Conservation (phyloP, 495 filamentous ascomycete genomes). For the Aspergillus baeticus region DNA sequence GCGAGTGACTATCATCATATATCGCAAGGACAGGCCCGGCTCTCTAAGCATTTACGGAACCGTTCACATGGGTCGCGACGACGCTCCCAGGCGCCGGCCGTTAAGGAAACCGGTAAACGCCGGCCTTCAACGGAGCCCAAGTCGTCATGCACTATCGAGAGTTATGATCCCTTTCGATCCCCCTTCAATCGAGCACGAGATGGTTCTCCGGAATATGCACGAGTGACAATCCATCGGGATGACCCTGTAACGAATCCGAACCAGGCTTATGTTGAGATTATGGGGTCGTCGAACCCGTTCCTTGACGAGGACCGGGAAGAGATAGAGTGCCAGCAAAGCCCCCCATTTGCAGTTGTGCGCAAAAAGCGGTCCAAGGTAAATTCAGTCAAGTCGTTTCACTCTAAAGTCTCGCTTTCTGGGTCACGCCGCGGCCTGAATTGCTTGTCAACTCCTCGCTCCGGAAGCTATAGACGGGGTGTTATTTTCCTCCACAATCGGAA, state of each 20-base stretch:
- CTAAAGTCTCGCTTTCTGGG: slow-evolving; percentile 42
- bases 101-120: slow-evolving; percentile 30
- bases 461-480: slow-evolving; percentile 73
- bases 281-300: slow-evolving; percentile 25
- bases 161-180: slow-evolving; percentile 84
- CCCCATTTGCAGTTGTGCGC: slow-evolving; percentile 34
- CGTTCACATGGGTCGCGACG: slow-evolving; percentile 42
- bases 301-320: slow-evolving; percentile 22
- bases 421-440: slow-evolving; percentile 60
- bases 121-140: slow-evolving; percentile 48
- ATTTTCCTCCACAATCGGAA: slow-evolving; percentile 66
- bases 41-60: slow-evolving; percentile 41
- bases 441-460: slow-evolving; percentile 47
- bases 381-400: slow-evolving; percentile 42
- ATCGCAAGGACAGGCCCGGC: slow-evolving; percentile 48
- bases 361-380: slow-evolving; percentile 36
- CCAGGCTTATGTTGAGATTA: slow-evolving; percentile 4
- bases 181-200: slow-evolving; percentile 49
- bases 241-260: slow-evolving; percentile 8
- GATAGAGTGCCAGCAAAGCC: slow-evolving; percentile 19
- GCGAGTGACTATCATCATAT: slow-evolving; percentile 86
- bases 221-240: slow-evolving; percentile 65
- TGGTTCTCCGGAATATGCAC: slow-evolving; percentile 48
- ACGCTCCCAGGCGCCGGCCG: slow-evolving; percentile 69
- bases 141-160: slow-evolving; percentile 46